Base-by-base conservation (phyloP, 768 basidiomycete species). In the Leucosporidium yakuticum region DNA sequence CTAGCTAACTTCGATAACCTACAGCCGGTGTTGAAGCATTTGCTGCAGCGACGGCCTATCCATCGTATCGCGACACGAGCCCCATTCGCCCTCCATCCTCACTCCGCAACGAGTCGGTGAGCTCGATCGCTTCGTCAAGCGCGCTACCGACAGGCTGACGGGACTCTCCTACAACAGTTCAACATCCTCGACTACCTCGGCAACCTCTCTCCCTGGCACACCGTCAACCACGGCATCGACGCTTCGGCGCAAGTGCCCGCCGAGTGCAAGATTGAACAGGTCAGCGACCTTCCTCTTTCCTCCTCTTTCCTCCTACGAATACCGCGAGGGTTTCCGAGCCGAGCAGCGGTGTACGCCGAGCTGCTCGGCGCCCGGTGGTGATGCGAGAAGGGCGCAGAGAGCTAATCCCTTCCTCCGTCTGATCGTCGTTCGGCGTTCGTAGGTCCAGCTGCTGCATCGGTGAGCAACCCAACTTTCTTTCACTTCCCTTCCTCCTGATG, bases 371-470 rank as follows among this genome's bases (percentile, higher is more conserved):
- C 12, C 12, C 12, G 34, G 12, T 6, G n/a, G 34, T 6, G 12
- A 12, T 12, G 34, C 12, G 34, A 36, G 34, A 36, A 36, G 6
- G 34, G 12, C 12, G 44, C 7, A 9, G 34, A 17, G 2, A 31
- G n/a, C 56, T 27, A n/a, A 25, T 48, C 34, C 12, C 29, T 17
- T 23, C 20, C 31, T 19, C 15, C 50, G 47, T 29, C 14, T 12
- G 14, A 19, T 25, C 51, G 23, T 32, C 21, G n/a, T 19, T 14
- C 31, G n/a, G 2, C 60, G 34, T 12, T 36, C 34, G 34, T 36
- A 71, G 70, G 70, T 72, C 19, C 71, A 73, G 53, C 68, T 73
- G 5, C 68, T 73, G 1, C 71, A 73, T 31, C 60, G 65, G 59
- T 56, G 39, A 55, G 65, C 9, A 17, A 32, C 31, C 54, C 14